Evolutionary conservation across 2,329 filamentous ascomycete genomes (phyloP).

Genomic region (Aspergillus ruber): DNA sequence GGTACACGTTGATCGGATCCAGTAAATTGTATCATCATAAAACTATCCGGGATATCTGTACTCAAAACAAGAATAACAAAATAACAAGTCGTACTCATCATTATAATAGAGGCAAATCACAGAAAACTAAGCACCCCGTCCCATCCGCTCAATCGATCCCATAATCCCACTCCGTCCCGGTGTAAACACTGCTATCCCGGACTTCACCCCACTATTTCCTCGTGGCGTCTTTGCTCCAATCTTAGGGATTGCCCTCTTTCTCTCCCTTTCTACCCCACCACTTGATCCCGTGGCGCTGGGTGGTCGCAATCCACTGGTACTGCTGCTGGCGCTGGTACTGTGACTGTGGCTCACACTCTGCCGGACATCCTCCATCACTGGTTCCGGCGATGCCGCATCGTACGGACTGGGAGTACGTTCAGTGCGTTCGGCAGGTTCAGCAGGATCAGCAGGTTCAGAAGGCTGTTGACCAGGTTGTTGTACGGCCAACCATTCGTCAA

Average conservation of each 20-base stretch:
- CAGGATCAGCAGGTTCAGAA: background rate
- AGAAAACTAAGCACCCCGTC: conserved; percentile 38
- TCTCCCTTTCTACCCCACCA: conserved; percentile 12
- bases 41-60: background rate
- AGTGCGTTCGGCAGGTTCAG: background rate
- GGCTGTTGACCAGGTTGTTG: conserved; percentile 17
- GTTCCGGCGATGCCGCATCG: conserved; percentile 7
- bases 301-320: conserved; percentile 26
- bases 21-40: background rate
- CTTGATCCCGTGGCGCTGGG: conserved; percentile 19
- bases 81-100: background rate
- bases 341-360: conserved; percentile 20
- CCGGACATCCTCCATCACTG: conserved; percentile 14
- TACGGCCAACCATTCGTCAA: conserved; percentile 42
- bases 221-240: conserved; percentile 26
- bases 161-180: conserved; percentile 64
- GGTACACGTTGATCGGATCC: too few relatives aligned
- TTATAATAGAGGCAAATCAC: background rate
- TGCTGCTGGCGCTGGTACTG: conserved; percentile 17
- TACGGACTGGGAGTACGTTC: background rate
- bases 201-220: conserved; percentile 31
- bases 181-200: conserved; percentile 30
- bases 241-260: conserved; percentile 20
- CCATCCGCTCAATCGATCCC: conserved; percentile 85
- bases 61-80: background rate